A percentile compares a stretch with the other conserved stretches of the same genome.
These are phyloP conservation scores for Ophiostoma quercus DNA, from an alignment of 2,329 filamentous ascomycete species.

Conservation along the genomic window DNA sequence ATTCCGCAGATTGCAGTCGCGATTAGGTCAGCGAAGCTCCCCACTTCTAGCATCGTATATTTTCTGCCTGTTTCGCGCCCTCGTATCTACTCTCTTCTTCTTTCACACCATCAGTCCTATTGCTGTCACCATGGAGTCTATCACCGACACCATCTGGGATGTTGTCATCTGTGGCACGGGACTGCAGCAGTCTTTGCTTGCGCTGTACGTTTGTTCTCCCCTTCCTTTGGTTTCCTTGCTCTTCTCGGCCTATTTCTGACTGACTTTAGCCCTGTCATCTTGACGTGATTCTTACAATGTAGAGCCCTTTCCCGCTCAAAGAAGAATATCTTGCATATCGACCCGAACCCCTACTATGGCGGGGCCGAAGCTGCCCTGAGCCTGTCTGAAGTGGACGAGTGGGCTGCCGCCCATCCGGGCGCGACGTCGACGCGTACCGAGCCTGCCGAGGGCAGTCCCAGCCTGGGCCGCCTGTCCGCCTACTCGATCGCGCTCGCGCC, in stretches of 20 bases:
- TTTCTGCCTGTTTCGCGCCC: constrained; percentile 8
- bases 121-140: constrained; percentile 58
- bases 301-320: constrained; percentile 89
- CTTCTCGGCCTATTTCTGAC: constrained; percentile 54
- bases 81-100: constrained; percentile 12
- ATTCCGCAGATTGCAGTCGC: neutral
- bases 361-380: constrained; percentile 79
- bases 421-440: constrained; percentile 28
- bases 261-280: constrained; percentile 53
- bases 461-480: constrained; percentile 59
- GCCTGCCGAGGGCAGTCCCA: constrained; percentile 32
- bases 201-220: constrained; percentile 34
- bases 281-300: constrained; percentile 32
- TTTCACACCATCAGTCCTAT: constrained; percentile 22
- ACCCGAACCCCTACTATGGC: constrained; percentile 84
- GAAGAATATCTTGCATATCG: constrained; percentile 87
- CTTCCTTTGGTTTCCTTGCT: constrained; percentile 27
- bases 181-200: constrained; percentile 71
- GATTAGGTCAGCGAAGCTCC: neutral
- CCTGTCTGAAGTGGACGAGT: constrained; percentile 72
- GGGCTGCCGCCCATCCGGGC: constrained; percentile 48
- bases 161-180: constrained; percentile 74
- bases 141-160: constrained; percentile 72
- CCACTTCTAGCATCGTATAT: constrained; percentile 5
- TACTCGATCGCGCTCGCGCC: constrained; percentile 83